These are phyloP conservation scores for Trypethelium eluteriae DNA, from an alignment of 495 filamentous ascomycete genomes.

Conservation along the genomic window DNA sequence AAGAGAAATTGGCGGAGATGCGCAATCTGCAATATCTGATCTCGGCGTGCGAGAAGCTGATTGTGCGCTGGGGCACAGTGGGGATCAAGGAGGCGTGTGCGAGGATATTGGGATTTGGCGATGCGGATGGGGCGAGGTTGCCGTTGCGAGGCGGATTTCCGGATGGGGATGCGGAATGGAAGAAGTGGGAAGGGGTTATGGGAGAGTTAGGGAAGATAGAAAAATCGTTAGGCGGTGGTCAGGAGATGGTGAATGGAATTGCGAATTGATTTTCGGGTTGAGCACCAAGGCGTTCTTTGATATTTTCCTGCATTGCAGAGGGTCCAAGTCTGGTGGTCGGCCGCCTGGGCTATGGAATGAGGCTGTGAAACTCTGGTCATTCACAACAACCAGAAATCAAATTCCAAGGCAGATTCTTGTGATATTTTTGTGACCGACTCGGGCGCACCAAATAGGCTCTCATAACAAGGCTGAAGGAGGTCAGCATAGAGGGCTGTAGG, in stretches of 20 bases:
- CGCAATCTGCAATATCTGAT: slow-evolving; percentile 50
- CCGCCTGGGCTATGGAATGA: neutral
- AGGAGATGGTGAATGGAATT: neutral
- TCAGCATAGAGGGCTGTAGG: no score
- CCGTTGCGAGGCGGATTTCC: slow-evolving; percentile 47
- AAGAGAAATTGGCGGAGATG: slow-evolving; percentile 32
- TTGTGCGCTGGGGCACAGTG: slow-evolving; percentile 48
- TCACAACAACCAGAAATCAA: neutral
- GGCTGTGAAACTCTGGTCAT: slow-evolving; percentile 1
- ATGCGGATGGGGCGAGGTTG: slow-evolving; percentile 47
- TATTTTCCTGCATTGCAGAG: no score
- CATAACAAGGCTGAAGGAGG: neutral
- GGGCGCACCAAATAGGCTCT: neutral
- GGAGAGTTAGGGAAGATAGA: slow-evolving; percentile 34
- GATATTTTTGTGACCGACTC: no score
- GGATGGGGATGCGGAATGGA: slow-evolving; percentile 43
- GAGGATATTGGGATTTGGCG: slow-evolving; percentile 48
- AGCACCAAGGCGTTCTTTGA: neutral
- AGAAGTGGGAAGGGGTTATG: slow-evolving; percentile 38
- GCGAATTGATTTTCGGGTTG: neutral
- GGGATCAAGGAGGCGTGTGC: slow-evolving; percentile 58
- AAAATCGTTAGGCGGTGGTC: neutral
- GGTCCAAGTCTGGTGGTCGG: no score
- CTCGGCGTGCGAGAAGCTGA: slow-evolving; percentile 51
- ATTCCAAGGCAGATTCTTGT: neutral